A percentile compares a stretch with the other conserved stretches of the same genome.
These are phyloP conservation scores for Neostapfia colusana DNA, from an alignment of 176 grass and related monocot genomes.

Conservation along the genomic window DNA sequence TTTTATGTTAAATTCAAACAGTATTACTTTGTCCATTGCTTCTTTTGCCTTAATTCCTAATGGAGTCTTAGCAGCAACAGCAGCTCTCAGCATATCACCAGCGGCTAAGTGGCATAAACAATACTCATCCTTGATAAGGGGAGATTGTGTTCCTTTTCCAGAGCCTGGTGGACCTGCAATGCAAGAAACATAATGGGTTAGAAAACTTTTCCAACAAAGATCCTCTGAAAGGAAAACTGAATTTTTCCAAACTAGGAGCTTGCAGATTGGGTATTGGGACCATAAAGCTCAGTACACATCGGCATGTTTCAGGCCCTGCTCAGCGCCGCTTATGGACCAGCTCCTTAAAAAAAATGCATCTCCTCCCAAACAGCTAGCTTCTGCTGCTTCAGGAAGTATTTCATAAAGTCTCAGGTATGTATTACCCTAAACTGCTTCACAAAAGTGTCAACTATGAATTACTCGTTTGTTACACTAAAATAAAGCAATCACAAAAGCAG, in stretches of 20 bases:
- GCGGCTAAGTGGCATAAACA: constrained; percentile 82
- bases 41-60: constrained; percentile 72
- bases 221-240: not conserved
- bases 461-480: too few species aligned
- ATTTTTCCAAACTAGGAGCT: not conserved
- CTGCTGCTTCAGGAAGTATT: too few species aligned
- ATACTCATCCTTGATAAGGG: constrained; percentile 73
- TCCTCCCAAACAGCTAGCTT: too few species aligned
- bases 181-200: not conserved
- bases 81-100: constrained; percentile 82
- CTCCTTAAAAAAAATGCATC: too few species aligned
- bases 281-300: not conserved
- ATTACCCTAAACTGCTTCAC: too few species aligned
- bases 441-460: too few species aligned
- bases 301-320: not conserved
- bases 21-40: constrained; percentile 70
- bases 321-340: too few species aligned
- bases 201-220: not conserved
- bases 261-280: not conserved
- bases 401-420: too few species aligned
- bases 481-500: too few species aligned
- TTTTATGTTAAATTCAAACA: not conserved
- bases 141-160: constrained; percentile 75
- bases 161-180: constrained; percentile 67
- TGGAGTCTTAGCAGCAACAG: constrained; percentile 76